Percentiles rank a stretch among this genome's conserved stretches.
These are phyloP conservation scores for Dryas octopetala DNA, from an alignment of 306 rosid genomes.

Conservation along the genomic window DNA sequence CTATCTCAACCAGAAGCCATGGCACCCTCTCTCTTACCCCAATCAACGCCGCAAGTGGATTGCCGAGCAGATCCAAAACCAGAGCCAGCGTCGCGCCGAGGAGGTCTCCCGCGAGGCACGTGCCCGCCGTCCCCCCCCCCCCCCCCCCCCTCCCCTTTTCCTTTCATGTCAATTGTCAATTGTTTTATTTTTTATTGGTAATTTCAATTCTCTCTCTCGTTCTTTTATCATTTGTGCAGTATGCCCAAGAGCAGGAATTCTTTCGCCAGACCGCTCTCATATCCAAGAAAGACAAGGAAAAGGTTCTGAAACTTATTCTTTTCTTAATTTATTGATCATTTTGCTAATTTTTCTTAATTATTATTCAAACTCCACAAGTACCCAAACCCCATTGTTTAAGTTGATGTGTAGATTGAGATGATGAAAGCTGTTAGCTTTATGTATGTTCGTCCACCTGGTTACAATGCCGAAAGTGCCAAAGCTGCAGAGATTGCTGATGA, in stretches of 20 bases:
- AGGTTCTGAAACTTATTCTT: conserved; percentile 37
- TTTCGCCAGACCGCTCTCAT: conserved; percentile 75
- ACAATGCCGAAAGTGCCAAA: conserved; percentile 88
- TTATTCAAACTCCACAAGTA: neutral
- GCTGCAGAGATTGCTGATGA: conserved; percentile 86
- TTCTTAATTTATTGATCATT: neutral
- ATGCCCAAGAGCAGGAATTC: conserved; percentile 93
- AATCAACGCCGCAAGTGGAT: conserved; percentile 99
- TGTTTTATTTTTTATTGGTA: neutral
- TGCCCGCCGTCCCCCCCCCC: neutral
- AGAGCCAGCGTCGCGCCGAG: conserved; percentile 57
- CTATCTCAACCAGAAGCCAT: conserved; percentile 89
- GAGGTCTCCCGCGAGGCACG: conserved; percentile 89
- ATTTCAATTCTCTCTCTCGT: neutral
- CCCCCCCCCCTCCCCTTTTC: neutral
- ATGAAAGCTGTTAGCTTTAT: conserved; percentile 98
- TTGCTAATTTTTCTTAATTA: neutral
- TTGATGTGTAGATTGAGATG: conserved; percentile 61
- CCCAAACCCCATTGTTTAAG: neutral
- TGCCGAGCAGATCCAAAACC: conserved; percentile 85
- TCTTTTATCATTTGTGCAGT: conserved; percentile 36
- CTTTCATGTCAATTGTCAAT: neutral
- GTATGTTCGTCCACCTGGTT: conserved; percentile 98
- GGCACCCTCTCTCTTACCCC: conserved; percentile 99
- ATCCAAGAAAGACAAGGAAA: conserved; percentile 87